These are phyloP conservation scores for Hygrophorus pudorinus DNA, from an alignment of 768 basidiomycete genomes.

Conservation along the genomic window DNA sequence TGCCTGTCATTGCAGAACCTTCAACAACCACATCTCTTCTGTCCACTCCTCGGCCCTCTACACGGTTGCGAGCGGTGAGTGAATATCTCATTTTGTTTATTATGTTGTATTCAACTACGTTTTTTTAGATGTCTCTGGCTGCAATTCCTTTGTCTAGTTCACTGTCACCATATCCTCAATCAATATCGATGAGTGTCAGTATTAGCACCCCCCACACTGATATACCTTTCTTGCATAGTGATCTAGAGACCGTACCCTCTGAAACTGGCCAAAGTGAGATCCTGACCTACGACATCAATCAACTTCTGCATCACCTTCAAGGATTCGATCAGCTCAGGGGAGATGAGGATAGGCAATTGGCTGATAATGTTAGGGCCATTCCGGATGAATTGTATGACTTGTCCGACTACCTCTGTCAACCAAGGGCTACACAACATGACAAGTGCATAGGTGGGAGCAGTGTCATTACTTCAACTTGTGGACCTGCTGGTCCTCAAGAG, in stretches of 20 bases:
- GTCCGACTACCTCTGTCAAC: slow-evolving; percentile 42
- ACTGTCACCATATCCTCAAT: slow-evolving; percentile 6
- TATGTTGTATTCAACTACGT: not conserved
- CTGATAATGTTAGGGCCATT: slow-evolving; percentile 59
- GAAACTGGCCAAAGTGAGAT: slow-evolving; percentile 31
- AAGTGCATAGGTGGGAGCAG: slow-evolving; percentile 36
- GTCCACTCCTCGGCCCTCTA: slow-evolving; percentile 26
- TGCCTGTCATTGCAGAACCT: slow-evolving; percentile 12
- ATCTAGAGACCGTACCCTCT: slow-evolving; percentile 33
- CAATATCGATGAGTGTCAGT: slow-evolving; percentile 35
- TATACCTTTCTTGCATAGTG: slow-evolving; percentile 37
- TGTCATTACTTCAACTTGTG: slow-evolving; percentile 22
- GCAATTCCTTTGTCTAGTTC: slow-evolving; percentile 5
- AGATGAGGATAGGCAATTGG: slow-evolving; percentile 53
- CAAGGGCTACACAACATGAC: slow-evolving; percentile 27
- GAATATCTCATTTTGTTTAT: not conserved
- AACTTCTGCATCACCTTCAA: slow-evolving; percentile 46
- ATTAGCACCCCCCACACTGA: slow-evolving; percentile 38
- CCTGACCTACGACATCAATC: slow-evolving; percentile 36
- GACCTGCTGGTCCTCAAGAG: slow-evolving; percentile 14
- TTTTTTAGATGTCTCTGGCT: slow-evolving; percentile 1
- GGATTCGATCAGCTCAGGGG: slow-evolving; percentile 47
- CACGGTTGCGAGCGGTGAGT: slow-evolving; percentile 27
- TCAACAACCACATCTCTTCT: slow-evolving; percentile 50
- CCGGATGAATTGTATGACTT: slow-evolving; percentile 60